Evolutionary conservation across 305 asterid genomes (phyloP).

Genomic region (Fraxinus floribunda): DNA sequence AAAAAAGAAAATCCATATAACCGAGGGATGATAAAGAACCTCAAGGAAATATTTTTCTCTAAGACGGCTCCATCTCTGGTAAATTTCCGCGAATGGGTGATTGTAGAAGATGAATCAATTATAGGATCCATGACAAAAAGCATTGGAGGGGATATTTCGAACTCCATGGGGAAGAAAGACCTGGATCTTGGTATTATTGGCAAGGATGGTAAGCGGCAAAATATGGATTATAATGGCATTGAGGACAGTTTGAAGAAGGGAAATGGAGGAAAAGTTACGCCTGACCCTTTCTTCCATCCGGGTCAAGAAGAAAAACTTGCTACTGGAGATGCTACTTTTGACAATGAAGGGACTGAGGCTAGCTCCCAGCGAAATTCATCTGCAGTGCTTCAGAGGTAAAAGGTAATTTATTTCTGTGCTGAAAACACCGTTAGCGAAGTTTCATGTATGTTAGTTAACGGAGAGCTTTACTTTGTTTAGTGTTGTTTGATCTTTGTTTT

Average conservation of each 20-base stretch:
- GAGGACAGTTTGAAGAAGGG: conserved; percentile 53
- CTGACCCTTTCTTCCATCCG: conserved; percentile 39
- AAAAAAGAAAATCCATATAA: conserved; percentile 46
- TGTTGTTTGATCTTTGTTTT: not conserved
- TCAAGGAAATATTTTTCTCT: conserved; percentile 39
- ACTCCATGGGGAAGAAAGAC: conserved; percentile 50
- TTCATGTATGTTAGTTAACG: not conserved
- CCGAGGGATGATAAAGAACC: conserved; percentile 35
- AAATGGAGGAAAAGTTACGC: conserved; percentile 31
- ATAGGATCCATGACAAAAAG: conserved; percentile 31
- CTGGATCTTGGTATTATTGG: conserved; percentile 48
- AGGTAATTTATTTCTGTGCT: conserved; percentile 17
- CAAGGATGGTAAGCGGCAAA: conserved; percentile 53
- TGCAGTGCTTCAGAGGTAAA: conserved; percentile 24
- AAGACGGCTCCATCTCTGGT: conserved; percentile 32
- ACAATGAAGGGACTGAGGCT: conserved; percentile 40
- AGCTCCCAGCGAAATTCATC: conserved; percentile 33
- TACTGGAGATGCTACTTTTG: conserved; percentile 19
- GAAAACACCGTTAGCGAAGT: not conserved
- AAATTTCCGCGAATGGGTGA: conserved; percentile 46
- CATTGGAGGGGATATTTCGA: conserved; percentile 38
- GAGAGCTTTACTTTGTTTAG: not conserved
- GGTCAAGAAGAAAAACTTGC: conserved; percentile 33
- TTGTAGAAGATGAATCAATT: conserved; percentile 33
- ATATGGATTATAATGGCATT: conserved; percentile 52